Base-by-base conservation (phyloP, 495 filamentous ascomycete species). In the Daldinia decipiens region DNA sequence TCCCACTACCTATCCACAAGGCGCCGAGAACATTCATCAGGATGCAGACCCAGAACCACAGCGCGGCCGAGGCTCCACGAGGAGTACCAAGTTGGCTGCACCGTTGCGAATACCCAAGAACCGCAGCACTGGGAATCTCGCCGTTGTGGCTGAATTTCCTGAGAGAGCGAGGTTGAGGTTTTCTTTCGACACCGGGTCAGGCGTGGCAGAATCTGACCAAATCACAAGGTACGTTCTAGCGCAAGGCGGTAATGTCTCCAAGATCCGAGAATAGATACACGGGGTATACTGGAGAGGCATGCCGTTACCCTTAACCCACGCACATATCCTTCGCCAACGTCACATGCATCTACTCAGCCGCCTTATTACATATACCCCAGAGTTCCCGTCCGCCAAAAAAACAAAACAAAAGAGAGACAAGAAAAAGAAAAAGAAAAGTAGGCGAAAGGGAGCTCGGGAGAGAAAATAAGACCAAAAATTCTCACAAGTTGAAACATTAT, bases 101-200 rank as follows among this genome's bases (percentile, higher is more conserved):
- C 56, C 79, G 6, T 53, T 85, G 52, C 81, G 82, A 59, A 81
- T 92, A 59, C 92, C 84, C 68, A 91, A 86, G 79, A 89, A 88
- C 80, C 82, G 82, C 65, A 90, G 88, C 72, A 87, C 87, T 24
- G 82, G 88, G 21, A 90, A 88, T 73, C 84, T 92, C 27, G 79
- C 85, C 26, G 77, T 84, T 65, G 72, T 79, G 43, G 72, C 72
- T 34, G 79, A 81, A 71, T 73, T 34, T 50, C 74, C 80, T 27
- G 82, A 83, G 39, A 82, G 75, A 66, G 65, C 80, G 45, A 79
- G 85, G 75, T 77, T 85, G 56, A 82, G 86, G 38, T 86, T 87
- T 66, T 87, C 85, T 34, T 86, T 88, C 76, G 87, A 87, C 70
- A 82, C 83, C 56, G 84, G 81, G 55, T 73, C 79, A 39, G 71